Evolutionary conservation across 2,329 filamentous ascomycete genomes (phyloP).

Genomic region (Ascocoryne sarcoides): DNA sequence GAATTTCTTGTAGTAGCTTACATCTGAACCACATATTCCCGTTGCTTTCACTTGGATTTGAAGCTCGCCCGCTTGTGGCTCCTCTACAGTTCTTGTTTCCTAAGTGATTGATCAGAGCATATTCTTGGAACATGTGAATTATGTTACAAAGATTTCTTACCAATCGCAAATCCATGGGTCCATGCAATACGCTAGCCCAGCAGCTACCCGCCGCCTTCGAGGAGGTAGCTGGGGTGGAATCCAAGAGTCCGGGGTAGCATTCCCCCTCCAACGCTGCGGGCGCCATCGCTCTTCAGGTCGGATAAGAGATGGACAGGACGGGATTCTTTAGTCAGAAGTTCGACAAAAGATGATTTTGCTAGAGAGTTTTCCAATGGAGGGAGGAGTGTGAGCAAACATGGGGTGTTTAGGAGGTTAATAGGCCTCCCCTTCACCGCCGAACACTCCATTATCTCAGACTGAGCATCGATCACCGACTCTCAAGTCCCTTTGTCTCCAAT

Average conservation of each 20-base stretch:
- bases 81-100: constrained; percentile 40
- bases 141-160: constrained; percentile 31
- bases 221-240: background rate
- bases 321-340: background rate
- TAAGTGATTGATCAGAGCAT: constrained; percentile 20
- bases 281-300: background rate
- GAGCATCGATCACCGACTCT: background rate
- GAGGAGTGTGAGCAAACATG: background rate
- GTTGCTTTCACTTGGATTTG: constrained; percentile 58
- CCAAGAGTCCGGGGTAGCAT: background rate
- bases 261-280: background rate
- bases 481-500: background rate
- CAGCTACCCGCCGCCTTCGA: background rate
- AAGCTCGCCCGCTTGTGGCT: constrained; percentile 41
- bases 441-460: background rate
- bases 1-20: constrained; percentile 65
- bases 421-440: background rate
- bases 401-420: background rate
- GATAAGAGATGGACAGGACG: background rate
- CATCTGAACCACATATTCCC: constrained; percentile 62
- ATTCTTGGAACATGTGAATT: background rate
- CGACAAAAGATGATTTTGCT: background rate
- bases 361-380: background rate
- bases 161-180: constrained; percentile 47
- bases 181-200: constrained; percentile 46